Evolutionary conservation across 2,329 filamentous ascomycete species (phyloP).

Genomic region (Elsinoe necatrix): DNA sequence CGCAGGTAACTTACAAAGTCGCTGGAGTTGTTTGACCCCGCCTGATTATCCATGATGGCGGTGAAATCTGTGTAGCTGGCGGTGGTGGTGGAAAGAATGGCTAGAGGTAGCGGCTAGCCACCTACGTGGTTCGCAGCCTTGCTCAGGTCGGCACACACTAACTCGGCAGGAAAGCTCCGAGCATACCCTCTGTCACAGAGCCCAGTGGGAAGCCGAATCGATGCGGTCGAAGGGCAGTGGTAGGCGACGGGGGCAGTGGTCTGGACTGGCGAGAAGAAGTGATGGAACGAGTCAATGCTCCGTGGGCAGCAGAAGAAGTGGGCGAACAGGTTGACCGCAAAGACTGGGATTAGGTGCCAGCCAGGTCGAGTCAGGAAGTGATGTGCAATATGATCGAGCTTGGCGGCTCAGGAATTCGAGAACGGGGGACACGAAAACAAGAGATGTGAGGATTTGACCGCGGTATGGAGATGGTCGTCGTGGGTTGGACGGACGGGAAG

Average conservation of each 20-base stretch:
- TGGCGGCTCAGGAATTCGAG: constrained; percentile 9
- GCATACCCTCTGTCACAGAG: background rate
- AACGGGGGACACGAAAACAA: background rate
- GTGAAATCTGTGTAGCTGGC: background rate
- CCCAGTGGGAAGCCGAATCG: background rate
- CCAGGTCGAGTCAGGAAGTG: constrained; percentile 8
- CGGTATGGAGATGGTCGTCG: background rate
- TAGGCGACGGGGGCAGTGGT: constrained; percentile 76
- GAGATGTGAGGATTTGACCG: background rate
- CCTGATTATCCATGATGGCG: background rate
- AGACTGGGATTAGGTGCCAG: background rate
- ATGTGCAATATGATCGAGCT: constrained; percentile 14
- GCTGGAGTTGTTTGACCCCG: constrained; percentile 69
- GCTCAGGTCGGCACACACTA: background rate
- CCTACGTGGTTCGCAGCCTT: constrained; percentile 6
- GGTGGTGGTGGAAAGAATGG: background rate
- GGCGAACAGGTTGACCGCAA: constrained; percentile 9
- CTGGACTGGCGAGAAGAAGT: constrained; percentile 93
- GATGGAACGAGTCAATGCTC: constrained; percentile 20
- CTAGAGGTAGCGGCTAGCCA: constrained; percentile 10
- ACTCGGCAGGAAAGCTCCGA: background rate
- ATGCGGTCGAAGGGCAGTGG: constrained; percentile 73
- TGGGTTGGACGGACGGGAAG: background rate
- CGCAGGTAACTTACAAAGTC: constrained; percentile 68
- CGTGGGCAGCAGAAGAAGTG: background rate